These are phyloP conservation scores for Pseudozyma hubeiensis DNA, from an alignment of 1,284 basidiomycete genomes.

Conservation along the genomic window DNA sequence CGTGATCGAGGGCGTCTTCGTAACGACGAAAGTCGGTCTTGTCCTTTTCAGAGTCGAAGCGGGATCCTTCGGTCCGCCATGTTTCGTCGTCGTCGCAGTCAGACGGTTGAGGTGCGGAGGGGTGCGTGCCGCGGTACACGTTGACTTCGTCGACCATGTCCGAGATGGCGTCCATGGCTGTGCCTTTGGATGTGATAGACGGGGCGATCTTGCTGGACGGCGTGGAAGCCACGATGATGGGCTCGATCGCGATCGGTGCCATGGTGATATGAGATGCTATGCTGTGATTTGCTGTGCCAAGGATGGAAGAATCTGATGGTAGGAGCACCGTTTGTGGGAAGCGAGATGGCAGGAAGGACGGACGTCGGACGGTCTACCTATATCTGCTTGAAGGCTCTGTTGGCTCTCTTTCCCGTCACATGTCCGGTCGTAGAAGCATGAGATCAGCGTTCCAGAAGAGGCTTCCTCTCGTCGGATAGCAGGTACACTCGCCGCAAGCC, in stretches of 20 bases:
- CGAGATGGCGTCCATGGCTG: constrained; percentile 42
- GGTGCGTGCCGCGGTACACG: constrained; percentile 49
- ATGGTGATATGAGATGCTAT: constrained; percentile 14
- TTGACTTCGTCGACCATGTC: constrained; percentile 56
- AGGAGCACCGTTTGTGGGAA: constrained; percentile 1
- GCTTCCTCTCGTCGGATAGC: too few species aligned
- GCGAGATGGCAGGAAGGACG: neutral
- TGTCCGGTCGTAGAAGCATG: neutral
- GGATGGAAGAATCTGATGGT: neutral
- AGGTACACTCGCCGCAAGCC: too few species aligned
- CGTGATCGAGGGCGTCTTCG: constrained; percentile 80
- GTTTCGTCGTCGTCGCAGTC: constrained; percentile 26
- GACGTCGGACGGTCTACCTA: neutral
- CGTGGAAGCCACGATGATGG: constrained; percentile 9
- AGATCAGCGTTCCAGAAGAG: neutral
- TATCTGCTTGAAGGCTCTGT: neutral
- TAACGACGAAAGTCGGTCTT: constrained; percentile 74
- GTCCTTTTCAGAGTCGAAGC: constrained; percentile 82
- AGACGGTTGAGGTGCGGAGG: constrained; percentile 33
- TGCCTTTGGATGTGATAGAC: constrained; percentile 33
- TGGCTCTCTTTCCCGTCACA: neutral
- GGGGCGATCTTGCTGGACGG: constrained; percentile 12
- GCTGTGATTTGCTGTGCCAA: neutral
- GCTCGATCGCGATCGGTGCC: constrained; percentile 39
- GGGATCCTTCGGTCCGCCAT: constrained; percentile 68